These are phyloP conservation scores for Artomyces pyxidatus DNA, from an alignment of 768 basidiomycete genomes.

Conservation along the genomic window DNA sequence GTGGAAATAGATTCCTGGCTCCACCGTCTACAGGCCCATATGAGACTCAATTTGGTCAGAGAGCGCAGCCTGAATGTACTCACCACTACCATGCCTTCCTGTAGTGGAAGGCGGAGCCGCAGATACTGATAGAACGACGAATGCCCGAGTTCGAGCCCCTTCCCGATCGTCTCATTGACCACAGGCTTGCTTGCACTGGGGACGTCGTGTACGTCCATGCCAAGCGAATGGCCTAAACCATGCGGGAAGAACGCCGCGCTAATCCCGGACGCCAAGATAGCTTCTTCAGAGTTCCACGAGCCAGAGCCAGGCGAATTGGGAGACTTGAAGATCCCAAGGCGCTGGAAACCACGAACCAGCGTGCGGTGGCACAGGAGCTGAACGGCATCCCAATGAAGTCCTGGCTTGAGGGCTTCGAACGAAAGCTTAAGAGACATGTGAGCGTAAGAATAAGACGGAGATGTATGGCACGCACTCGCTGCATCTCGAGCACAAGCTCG, in stretches of 20 bases:
- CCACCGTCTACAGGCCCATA: constrained; percentile 66
- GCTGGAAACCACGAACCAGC: constrained; percentile 75
- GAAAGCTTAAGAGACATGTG: constrained; percentile 40
- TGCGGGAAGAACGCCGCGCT: constrained; percentile 91
- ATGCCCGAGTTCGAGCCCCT: constrained; percentile 28
- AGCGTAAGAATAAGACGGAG: constrained; percentile 3
- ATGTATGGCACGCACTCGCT: constrained; percentile 43
- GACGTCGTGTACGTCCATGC: constrained; percentile 92
- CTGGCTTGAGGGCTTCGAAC: constrained; percentile 61
- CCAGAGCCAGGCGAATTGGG: constrained; percentile 40
- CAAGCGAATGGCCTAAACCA: constrained; percentile 84
- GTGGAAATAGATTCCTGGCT: constrained; percentile 86
- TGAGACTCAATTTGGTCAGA: too few relatives aligned
- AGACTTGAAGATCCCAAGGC: constrained; percentile 76
- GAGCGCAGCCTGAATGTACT: too few relatives aligned
- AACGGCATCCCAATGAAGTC: constrained; percentile 84
- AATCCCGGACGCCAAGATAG: constrained; percentile 68
- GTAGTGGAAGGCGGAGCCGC: constrained; percentile 65
- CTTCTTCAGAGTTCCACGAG: constrained; percentile 53
- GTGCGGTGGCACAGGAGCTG: constrained; percentile 79
- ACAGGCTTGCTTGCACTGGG: constrained; percentile 74
- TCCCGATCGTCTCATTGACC: constrained; percentile 42
- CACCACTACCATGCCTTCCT: constrained; percentile 80
- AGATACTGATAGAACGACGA: constrained; percentile 74
- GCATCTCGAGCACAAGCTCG: constrained; percentile 85